A percentile compares a stretch with the other conserved stretches of the same genome.
phyloP scores from a whole-genome alignment of 306 rosid genomes.

The Oemleria cerasiformis region DNA sequence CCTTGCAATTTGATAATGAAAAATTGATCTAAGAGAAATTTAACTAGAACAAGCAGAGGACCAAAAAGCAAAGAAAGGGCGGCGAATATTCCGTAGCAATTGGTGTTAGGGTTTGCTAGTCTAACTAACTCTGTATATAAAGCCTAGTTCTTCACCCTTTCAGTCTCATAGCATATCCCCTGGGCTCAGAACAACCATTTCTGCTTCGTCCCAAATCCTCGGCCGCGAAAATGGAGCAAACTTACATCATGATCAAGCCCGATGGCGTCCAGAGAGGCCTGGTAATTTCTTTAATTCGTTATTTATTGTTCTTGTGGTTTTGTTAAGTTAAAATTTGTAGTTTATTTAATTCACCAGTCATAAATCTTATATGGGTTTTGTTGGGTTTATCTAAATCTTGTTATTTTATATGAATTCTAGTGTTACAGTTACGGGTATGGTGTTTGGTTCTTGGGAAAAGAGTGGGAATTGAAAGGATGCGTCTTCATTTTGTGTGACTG shows the following conservation, averaged over 20 bases:
- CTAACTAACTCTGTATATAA: constrained; percentile 1
- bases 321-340: not conserved
- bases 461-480: not conserved
- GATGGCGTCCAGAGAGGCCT: constrained; percentile 93
- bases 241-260: constrained; percentile 90
- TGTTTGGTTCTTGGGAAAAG: constrained; percentile 7
- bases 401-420: not conserved
- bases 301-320: not conserved
- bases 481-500: not conserved
- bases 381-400: not conserved
- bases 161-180: not conserved
- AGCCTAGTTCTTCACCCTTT: not conserved
- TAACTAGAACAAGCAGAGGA: not conserved
- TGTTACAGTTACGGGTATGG: not conserved
- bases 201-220: not conserved
- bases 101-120: constrained; percentile 29
- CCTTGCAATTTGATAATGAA: too few relatives aligned
- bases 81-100: constrained; percentile 29
- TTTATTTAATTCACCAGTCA: not conserved
- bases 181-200: not conserved
- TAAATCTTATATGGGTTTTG: constrained; percentile 15
- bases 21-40: not conserved
- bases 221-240: constrained; percentile 56
- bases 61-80: not conserved
- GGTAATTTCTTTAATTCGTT: constrained; percentile 24